Evolutionary conservation across 2,329 filamentous ascomycete genomes (phyloP).

Genomic region (Helotiales sp.): DNA sequence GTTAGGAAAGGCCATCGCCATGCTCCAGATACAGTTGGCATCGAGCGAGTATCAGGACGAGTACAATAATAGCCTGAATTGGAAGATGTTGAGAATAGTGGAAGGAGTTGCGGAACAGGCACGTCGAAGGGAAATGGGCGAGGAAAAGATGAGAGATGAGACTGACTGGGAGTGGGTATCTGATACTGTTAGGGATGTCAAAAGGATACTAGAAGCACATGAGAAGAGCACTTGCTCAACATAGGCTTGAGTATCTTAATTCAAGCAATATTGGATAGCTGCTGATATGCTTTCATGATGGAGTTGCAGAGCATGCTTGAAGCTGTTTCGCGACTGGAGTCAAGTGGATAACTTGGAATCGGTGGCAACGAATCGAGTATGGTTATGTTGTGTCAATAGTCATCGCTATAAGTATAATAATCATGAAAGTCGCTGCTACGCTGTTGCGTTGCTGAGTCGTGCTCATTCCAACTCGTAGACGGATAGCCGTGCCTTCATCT

Average conservation of each 20-base stretch:
- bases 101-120: neutral
- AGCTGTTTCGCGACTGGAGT: no score
- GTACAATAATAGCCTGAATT: neutral
- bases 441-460: neutral
- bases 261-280: neutral
- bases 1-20: no score
- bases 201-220: neutral
- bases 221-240: neutral
- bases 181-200: neutral
- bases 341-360: no score
- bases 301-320: no score
- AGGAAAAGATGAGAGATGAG: neutral
- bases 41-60: neutral
- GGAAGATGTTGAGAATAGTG: neutral
- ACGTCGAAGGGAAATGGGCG: neutral
- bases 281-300: neutral
- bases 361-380: no score
- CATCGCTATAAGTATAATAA: neutral
- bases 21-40: neutral
- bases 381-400: neutral
- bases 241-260: neutral
- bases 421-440: neutral
- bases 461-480: neutral
- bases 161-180: neutral
- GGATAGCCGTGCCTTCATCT: neutral